Evolutionary conservation across 75 land plant genomes (phyloP).

Genomic region (Gnetum montanum): DNA sequence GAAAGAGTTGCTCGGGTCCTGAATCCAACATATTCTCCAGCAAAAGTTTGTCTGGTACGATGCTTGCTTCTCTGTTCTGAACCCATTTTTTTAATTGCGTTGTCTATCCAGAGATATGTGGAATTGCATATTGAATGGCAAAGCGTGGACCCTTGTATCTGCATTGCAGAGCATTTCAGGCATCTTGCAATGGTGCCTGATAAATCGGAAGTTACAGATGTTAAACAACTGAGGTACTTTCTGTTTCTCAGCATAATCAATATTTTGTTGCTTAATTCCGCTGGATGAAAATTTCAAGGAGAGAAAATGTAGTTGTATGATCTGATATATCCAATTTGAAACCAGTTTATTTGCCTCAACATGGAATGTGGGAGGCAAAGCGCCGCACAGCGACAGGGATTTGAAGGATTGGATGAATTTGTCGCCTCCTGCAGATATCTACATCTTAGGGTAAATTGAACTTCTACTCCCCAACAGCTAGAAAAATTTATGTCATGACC

Average conservation of each 20-base stretch:
- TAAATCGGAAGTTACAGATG: background rate
- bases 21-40: too few species aligned
- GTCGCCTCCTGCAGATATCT: slow-evolving; percentile 16
- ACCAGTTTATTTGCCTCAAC: slow-evolving; percentile 24
- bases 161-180: background rate
- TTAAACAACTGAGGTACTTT: background rate
- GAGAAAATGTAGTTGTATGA: background rate
- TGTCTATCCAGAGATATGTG: too few species aligned
- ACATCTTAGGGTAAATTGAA: slow-evolving; percentile 13
- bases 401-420: slow-evolving; percentile 23
- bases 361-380: slow-evolving; percentile 34
- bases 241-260: background rate
- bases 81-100: too few species aligned
- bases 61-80: too few species aligned
- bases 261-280: background rate
- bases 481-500: background rate
- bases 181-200: background rate
- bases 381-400: slow-evolving; percentile 13
- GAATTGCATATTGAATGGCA: too few species aligned
- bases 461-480: background rate
- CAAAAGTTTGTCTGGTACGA: too few species aligned
- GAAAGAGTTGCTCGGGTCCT: too few species aligned
- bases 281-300: background rate
- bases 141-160: background rate
- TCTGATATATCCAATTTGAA: background rate